These are phyloP conservation scores for Paraglomus brasilianum DNA, from an alignment of 192 early-diverging fungal species.

Conservation along the genomic window DNA sequence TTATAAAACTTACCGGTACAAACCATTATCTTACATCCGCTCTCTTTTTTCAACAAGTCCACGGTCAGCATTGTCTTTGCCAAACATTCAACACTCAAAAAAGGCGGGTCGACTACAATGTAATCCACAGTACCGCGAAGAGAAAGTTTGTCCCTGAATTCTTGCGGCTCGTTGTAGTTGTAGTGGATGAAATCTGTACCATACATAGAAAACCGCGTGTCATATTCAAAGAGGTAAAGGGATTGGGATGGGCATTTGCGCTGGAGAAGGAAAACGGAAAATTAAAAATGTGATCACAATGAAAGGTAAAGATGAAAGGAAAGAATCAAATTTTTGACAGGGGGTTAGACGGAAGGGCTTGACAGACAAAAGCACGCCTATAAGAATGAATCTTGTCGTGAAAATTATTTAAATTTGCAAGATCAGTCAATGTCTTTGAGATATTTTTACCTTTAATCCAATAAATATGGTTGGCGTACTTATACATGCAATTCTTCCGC, in stretches of 20 bases:
- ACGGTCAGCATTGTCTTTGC: slow-evolving; percentile 65
- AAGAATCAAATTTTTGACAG: not conserved
- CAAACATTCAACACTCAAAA: slow-evolving; percentile 73
- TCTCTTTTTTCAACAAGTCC: slow-evolving; percentile 45
- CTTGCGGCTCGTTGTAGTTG: slow-evolving; percentile 68
- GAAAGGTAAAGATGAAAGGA: not conserved
- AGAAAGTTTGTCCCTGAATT: slow-evolving; percentile 44
- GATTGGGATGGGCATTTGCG: slow-evolving; percentile 37
- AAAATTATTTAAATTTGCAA: not conserved
- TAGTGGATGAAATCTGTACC: slow-evolving; percentile 65
- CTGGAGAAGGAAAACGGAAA: slow-evolving; percentile 20
- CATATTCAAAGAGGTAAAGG: slow-evolving; percentile 71
- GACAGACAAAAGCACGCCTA: not conserved
- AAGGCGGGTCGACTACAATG: slow-evolving; percentile 78
- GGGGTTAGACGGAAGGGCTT: not conserved
- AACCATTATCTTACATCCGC: slow-evolving; percentile 53
- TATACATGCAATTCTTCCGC: slow-evolving; percentile 55
- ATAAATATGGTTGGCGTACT: slow-evolving; percentile 65
- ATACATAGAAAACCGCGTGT: slow-evolving; percentile 72
- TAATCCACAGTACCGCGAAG: slow-evolving; percentile 60
- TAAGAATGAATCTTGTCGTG: not conserved
- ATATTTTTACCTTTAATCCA: slow-evolving; percentile 53
- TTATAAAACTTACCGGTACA: slow-evolving; percentile 50
- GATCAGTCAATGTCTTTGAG: no score
- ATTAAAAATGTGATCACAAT: not conserved